Base-by-base conservation (phyloP, 2,329 filamentous ascomycete genomes). In the Pseudocercospora vitis region DNA sequence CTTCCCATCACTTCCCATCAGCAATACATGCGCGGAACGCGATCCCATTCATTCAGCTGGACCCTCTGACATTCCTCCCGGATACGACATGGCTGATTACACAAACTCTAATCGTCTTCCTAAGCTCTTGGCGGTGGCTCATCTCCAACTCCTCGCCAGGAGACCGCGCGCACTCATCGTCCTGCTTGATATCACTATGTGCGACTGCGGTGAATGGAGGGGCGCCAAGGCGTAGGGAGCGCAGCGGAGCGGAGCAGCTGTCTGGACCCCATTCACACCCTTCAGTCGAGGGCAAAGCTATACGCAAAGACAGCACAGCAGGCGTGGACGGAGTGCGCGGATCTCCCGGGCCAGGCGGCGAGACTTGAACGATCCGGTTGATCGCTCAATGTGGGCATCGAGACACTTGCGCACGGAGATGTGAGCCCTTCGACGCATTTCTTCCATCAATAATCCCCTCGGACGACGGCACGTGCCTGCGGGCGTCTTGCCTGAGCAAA, bases 61-160 rank as follows among this genome's bases (percentile, higher is more conserved):
- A n/a, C n/a, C n/a, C n/a, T n/a, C n/a, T 23, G 19, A 23, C 35
- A 39, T 39, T 39, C 37, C 18, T 40, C 37, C 37, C 37, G 37
- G 23, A 40, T 4, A 40, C 37, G 37, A 40, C 37, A 40, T 12
- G 37, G 37, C 37, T n/a, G n/a, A n/a, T 40, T 40, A 24, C 37
- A 24, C 18, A 40, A 40, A 40, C 7, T 19, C 23, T 40, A 23
- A 12, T 19, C 23, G 5, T 14, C 18, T 40, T 24, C 37, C 37
- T 23, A 40, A 40, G 37, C 37, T 24, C 37, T 23, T 40, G 37
- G 37, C 37, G 4, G 19, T 23, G 37, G 37, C 37, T 35, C 31
- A 8, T 35, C 31, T 35, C 31, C 7, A 5, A 8, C 7, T 35
- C 12, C 7, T 35, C 31, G 14, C 5, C 31, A 19, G 19, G 35